Conservation (phyloP, 257 asterid species). For the Agastache rugosa region DNA sequence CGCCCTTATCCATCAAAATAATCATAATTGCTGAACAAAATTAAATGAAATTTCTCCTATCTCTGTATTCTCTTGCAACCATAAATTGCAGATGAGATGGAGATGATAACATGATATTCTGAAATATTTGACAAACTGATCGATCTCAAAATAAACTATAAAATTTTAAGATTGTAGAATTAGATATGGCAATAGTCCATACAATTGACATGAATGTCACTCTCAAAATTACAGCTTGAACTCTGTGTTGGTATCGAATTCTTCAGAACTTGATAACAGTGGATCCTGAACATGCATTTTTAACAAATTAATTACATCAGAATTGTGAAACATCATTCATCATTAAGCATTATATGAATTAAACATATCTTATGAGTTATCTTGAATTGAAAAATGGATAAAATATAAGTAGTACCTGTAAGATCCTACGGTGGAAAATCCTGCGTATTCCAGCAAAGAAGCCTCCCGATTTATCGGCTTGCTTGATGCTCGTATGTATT, state of each 20-base stretch:
- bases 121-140: neutral
- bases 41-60: too few species aligned
- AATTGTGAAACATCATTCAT: too few species aligned
- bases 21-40: too few species aligned
- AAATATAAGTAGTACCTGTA: slow-evolving; percentile 61
- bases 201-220: neutral
- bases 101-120: too few species aligned
- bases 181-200: too few species aligned
- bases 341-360: neutral
- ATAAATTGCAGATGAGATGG: too few species aligned
- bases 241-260: slow-evolving; percentile 43
- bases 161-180: too few species aligned
- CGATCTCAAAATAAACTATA: neutral
- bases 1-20: too few species aligned
- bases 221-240: slow-evolving; percentile 43
- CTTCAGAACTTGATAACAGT: slow-evolving; percentile 53
- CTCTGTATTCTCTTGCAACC: too few species aligned
- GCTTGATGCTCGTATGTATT: slow-evolving; percentile 49
- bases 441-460: slow-evolving; percentile 43
- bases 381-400: too few species aligned
- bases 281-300: slow-evolving; percentile 63
- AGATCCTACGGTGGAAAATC: slow-evolving; percentile 54
- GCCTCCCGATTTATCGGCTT: slow-evolving; percentile 45
- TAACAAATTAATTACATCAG: neutral
- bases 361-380: too few species aligned